Evolutionary conservation across 1,139 yeast genomes (phyloP), one percentile per base, ranked within the genome.

Genomic region (Candida tetrigidarum): DNA sequence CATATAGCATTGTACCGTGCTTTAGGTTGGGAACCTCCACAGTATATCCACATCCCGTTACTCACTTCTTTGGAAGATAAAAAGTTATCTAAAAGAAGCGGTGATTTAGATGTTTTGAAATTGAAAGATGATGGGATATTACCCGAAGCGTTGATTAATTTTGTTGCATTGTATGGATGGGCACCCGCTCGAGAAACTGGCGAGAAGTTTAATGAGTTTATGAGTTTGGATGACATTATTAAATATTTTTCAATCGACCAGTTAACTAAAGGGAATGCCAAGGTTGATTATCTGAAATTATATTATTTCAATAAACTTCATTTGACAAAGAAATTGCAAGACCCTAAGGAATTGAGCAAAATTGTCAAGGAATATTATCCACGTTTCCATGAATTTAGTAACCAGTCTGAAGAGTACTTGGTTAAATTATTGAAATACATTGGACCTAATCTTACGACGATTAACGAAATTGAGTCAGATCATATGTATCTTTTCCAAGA

Each of bases 121-220:
- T 69, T 87, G 66, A 78, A 74, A 39, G 69, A 74, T 1, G 70
- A 73, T 35, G 96, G 96, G 0, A 76, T 88, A 15, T 65, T 90
- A 14, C 96, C 97, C 0, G 96, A 90, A 58, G 95, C 99, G 0
- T 64, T 95, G 42, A 70, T 89, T 10, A 95, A 93, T 57, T 93
- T 90, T 63, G 86, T 86, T 36, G 96, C 95, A 0, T 73, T 93
- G 45, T 87, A 90, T 64, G 99, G 99, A 0, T 93, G 99, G 99
- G 78, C 96, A 2, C 95, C 96, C 3, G 81, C 83, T 11, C 70
- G 90, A 53, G 71, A 69, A 28, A 72, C 77, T 12, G 81, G 84
- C 3, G 72, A 75, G 34, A 72, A 79, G 19, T 57, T 66, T 0
- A 79, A 80, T 45, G 98, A 93, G 54, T 72, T 85, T 4, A 77